These are phyloP conservation scores for Nicotiana tabacum DNA, from an alignment of 257 asterid genomes.

Conservation along the genomic window DNA sequence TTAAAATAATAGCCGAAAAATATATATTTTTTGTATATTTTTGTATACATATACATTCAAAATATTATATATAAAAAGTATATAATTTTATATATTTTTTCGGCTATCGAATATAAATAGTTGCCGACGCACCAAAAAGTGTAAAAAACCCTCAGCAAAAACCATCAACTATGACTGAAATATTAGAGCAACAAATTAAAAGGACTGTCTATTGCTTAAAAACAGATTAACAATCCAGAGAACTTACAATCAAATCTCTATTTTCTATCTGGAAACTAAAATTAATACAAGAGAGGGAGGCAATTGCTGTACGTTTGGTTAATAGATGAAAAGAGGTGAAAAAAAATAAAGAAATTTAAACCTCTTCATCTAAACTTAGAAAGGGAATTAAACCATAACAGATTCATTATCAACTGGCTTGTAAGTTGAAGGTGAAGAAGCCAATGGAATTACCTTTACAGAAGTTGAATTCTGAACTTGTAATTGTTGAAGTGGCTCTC, in stretches of 20 bases:
- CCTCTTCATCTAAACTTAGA: constrained; percentile 18
- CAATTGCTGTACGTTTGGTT: constrained; percentile 16
- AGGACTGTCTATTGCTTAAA: not conserved
- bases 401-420: constrained; percentile 15
- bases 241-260: not conserved
- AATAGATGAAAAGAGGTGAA: constrained; percentile 20
- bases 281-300: constrained; percentile 7
- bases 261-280: constrained; percentile 17
- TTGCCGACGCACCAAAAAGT: too few species aligned
- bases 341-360: constrained; percentile 20
- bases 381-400: constrained; percentile 15
- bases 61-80: too few species aligned
- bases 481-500: constrained; percentile 16
- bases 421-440: constrained; percentile 46
- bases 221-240: not conserved
- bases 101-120: too few species aligned
- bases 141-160: too few species aligned
- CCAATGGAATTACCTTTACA: constrained; percentile 61
- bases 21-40: too few species aligned
- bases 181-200: not conserved
- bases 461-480: constrained; percentile 23
- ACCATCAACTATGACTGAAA: not conserved
- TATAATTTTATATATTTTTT: too few species aligned
- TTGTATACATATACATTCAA: too few species aligned
- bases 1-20: too few species aligned